phyloP scores from a whole-genome alignment of 2,329 filamentous ascomycete genomes.

The Ceratocystis harringtonii region DNA sequence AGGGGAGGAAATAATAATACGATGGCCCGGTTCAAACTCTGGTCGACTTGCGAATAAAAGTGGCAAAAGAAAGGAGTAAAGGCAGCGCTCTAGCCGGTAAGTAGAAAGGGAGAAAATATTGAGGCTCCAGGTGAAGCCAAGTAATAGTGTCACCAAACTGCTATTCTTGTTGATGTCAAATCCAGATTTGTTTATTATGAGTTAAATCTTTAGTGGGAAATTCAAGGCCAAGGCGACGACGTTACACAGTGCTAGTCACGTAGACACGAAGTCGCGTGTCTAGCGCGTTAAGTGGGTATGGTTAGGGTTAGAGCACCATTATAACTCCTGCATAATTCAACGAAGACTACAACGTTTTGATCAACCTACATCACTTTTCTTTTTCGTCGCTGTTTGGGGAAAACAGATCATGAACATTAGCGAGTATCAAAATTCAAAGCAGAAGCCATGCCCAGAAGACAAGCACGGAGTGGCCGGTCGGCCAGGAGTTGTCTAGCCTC shows the following conservation, averaged over 20 bases:
- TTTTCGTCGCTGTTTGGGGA: too few species aligned
- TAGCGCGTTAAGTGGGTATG: not conserved
- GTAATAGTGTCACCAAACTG: not conserved
- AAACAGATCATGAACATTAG: too few species aligned
- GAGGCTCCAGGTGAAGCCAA: not conserved
- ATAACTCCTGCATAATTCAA: too few species aligned
- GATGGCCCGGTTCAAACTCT: not conserved
- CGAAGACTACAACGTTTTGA: too few species aligned
- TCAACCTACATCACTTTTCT: too few species aligned
- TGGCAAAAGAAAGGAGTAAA: not conserved
- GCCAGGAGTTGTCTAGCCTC: not conserved
- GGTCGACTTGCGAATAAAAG: not conserved
- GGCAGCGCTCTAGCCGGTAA: not conserved
- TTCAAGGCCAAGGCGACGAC: not conserved
- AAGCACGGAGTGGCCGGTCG: not conserved
- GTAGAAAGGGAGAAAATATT: not conserved
- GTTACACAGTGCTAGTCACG: not conserved
- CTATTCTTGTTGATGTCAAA: not conserved
- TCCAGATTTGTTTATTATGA: not conserved
- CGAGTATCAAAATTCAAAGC: not conserved
- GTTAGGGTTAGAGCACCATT: too few species aligned
- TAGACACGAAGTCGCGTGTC: not conserved
- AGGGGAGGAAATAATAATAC: not conserved
- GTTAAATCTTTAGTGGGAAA: not conserved
- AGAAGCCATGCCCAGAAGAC: not conserved